Evolutionary conservation across 2,329 filamentous ascomycete genomes (phyloP).

Genomic region (Trichoderma citrinoviride): DNA sequence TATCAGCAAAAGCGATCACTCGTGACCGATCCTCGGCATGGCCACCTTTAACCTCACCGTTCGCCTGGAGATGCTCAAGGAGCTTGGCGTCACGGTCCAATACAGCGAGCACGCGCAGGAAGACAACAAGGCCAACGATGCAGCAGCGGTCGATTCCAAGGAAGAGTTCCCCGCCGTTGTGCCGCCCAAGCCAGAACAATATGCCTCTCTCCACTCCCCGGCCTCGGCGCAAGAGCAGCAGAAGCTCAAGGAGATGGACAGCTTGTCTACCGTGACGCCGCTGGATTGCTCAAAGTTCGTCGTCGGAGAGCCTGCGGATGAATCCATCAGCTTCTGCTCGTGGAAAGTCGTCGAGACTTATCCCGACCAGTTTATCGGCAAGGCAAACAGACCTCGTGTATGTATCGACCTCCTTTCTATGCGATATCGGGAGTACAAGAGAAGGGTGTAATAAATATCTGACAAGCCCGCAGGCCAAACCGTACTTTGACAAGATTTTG

Average conservation of each 20-base stretch:
- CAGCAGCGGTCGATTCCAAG: background rate
- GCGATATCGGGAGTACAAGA: no score
- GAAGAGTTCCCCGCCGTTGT: background rate
- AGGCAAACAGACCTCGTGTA: conserved; percentile 49
- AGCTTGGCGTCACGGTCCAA: conserved; percentile 25
- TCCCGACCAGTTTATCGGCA: conserved; percentile 57
- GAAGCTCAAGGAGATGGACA: background rate
- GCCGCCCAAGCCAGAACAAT: background rate
- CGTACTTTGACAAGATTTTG: conserved; percentile 59
- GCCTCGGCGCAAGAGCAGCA: background rate
- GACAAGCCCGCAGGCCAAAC: conserved; percentile 36
- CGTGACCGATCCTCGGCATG: conserved; percentile 22
- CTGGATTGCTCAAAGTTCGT: conserved; percentile 30
- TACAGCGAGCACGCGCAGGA: background rate
- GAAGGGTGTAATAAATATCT: background rate
- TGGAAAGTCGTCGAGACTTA: conserved; percentile 57
- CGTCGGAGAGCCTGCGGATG: conserved; percentile 28
- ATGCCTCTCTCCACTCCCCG: background rate
- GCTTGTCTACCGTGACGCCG: background rate
- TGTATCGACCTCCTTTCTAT: background rate
- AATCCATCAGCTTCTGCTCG: conserved; percentile 43
- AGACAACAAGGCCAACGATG: background rate
- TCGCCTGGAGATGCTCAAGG: conserved; percentile 28
- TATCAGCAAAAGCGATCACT: background rate
- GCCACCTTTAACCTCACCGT: conserved; percentile 21